Evolutionary conservation across 768 basidiomycete genomes (phyloP).

Genomic region (Xerocomellus dryophilus): DNA sequence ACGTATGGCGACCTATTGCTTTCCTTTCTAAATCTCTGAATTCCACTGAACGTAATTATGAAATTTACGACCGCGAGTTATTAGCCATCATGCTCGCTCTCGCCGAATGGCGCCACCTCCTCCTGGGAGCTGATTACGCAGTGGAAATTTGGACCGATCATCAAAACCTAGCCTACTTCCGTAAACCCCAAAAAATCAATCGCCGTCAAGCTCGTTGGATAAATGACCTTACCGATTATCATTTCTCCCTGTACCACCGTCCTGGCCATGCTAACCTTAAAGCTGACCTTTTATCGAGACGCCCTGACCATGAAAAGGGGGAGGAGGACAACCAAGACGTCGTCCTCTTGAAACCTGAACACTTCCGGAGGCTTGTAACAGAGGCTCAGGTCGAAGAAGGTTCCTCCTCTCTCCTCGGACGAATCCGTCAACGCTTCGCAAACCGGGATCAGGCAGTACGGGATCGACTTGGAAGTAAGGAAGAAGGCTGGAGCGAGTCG

Average conservation of each 20-base stretch:
- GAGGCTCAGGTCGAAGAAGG: too few species aligned
- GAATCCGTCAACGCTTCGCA: too few species aligned
- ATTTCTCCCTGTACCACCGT: slow-evolving; percentile 31
- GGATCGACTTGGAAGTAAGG: too few species aligned
- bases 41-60: slow-evolving; percentile 41
- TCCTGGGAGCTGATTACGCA: not conserved
- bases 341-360: slow-evolving; percentile 12
- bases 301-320: slow-evolving; percentile 19
- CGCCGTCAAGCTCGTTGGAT: slow-evolving; percentile 44
- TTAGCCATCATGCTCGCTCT: slow-evolving; percentile 43
- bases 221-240: slow-evolving; percentile 32
- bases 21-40: slow-evolving; percentile 35
- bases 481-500: not conserved
- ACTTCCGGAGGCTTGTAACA: slow-evolving; percentile 1
- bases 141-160: slow-evolving; percentile 20
- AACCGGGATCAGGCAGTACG: too few species aligned
- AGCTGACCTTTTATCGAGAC: slow-evolving; percentile 28
- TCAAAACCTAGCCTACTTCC: slow-evolving; percentile 45
- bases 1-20: slow-evolving; percentile 35
- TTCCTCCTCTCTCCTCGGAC: too few species aligned
- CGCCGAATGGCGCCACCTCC: slow-evolving; percentile 29
- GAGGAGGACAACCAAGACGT: slow-evolving; percentile 20
- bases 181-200: slow-evolving; percentile 37
- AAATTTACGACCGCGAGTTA: slow-evolving; percentile 31
- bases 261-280: slow-evolving; percentile 22